Evolutionary conservation across 2,329 filamentous ascomycete genomes (phyloP).

Genomic region (Kalmusia sp.): DNA sequence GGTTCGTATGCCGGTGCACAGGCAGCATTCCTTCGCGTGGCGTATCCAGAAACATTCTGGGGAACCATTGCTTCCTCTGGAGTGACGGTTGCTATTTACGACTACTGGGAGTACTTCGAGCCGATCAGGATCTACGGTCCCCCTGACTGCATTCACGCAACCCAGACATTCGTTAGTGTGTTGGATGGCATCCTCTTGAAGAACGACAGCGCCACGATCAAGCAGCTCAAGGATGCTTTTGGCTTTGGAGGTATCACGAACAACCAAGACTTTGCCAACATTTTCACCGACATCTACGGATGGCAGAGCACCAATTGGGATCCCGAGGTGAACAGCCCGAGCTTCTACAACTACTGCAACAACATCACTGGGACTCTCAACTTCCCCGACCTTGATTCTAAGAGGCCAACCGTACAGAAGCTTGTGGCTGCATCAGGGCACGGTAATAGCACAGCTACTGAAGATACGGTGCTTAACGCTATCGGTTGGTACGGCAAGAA

Average conservation of each 20-base stretch:
- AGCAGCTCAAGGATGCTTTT: slow-evolving; percentile 61
- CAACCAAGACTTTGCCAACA: slow-evolving; percentile 61
- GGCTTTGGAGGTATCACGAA: slow-evolving; percentile 58
- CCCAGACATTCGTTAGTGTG: slow-evolving; percentile 66
- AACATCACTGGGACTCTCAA: slow-evolving; percentile 61
- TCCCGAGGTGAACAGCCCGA: slow-evolving; percentile 56
- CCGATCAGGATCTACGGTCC: slow-evolving; percentile 64
- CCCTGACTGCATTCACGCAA: slow-evolving; percentile 68
- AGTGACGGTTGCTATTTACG: slow-evolving; percentile 77
- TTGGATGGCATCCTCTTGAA: slow-evolving; percentile 65
- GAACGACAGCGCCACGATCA: slow-evolving; percentile 52
- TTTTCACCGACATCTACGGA: slow-evolving; percentile 54
- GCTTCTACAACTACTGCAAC: slow-evolving; percentile 60
- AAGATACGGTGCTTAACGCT: slow-evolving; percentile 63
- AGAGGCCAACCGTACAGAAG: slow-evolving; percentile 49
- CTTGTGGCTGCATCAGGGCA: slow-evolving; percentile 60
- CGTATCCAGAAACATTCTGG: slow-evolving; percentile 81
- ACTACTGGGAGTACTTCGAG: slow-evolving; percentile 74
- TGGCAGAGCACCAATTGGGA: slow-evolving; percentile 64
- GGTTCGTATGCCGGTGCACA: slow-evolving; percentile 85
- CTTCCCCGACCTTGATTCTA: slow-evolving; percentile 49
- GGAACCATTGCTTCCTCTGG: slow-evolving; percentile 82
- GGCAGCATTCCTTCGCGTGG: slow-evolving; percentile 75
- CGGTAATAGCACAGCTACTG: slow-evolving; percentile 49
- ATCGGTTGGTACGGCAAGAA: slow-evolving; percentile 60